These are phyloP conservation scores for Eutypella sp. DNA, from an alignment of 2,329 filamentous ascomycete genomes.

Conservation along the genomic window DNA sequence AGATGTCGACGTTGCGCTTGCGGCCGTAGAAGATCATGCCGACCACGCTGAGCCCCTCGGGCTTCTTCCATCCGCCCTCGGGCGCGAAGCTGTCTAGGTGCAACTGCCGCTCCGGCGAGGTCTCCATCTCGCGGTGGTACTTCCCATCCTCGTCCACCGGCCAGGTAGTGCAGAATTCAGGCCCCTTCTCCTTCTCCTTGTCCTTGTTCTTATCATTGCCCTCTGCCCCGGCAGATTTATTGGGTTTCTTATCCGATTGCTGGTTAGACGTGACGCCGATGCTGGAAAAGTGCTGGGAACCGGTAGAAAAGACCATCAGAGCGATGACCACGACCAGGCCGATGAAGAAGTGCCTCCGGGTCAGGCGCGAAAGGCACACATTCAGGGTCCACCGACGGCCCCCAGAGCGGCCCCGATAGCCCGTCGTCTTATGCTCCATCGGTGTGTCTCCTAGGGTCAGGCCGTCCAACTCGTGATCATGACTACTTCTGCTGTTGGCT, in stretches of 20 bases:
- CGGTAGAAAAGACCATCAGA: neutral
- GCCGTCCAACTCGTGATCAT: too few relatives aligned
- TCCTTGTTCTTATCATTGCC: neutral
- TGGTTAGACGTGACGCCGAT: too few relatives aligned
- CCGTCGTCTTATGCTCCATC: too few relatives aligned
- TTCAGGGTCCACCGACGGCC: too few relatives aligned
- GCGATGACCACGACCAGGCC: neutral
- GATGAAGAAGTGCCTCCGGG: constrained; percentile 1
- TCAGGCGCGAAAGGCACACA: too few relatives aligned
- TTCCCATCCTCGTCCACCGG: constrained; percentile 7
- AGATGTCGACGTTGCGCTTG: constrained; percentile 36
- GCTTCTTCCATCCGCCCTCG: constrained; percentile 23
- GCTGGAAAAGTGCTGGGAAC: too few relatives aligned
- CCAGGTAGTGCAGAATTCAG: constrained; percentile 9
- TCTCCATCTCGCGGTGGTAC: neutral
- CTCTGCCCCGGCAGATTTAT: too few relatives aligned
- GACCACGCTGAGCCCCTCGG: constrained; percentile 29
- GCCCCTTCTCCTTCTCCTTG: neutral
- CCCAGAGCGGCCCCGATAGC: too few relatives aligned
- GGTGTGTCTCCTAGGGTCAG: too few relatives aligned
- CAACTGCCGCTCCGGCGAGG: neutral
- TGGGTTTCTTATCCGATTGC: neutral
- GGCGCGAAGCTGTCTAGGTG: constrained; percentile 19
- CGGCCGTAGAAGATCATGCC: constrained; percentile 43
- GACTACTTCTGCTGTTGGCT: too few relatives aligned